Evolutionary conservation across 2,329 filamentous ascomycete genomes (phyloP), one percentile per base, ranked within the genome.

Genomic region (Phialophora tarda): DNA sequence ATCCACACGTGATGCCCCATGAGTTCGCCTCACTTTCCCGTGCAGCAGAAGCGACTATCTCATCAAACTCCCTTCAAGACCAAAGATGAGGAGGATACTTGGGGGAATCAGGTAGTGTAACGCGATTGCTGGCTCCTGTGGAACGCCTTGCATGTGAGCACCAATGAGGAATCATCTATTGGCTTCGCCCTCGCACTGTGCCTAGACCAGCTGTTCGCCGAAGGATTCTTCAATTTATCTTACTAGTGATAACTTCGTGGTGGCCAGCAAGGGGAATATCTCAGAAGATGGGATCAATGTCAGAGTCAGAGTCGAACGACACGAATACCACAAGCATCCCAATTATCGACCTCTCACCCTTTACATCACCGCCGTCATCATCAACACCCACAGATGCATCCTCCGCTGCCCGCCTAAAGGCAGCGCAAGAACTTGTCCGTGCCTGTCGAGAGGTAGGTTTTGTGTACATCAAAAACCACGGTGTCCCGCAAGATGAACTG

Each of bases 391-490:
- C 62, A 32, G 14, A 26, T 21, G 51, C 73, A 32, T 73, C 74
- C 21, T 58, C 65, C 5, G 66, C 73, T 3, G 71, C 75, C 60
- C 76, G 76, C 26, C 73, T 73, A 14, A 51, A 56, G 12, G 64
- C 38, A 4, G 57, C 63, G 1, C 55, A 53, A 28, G 72, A 79
- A 10, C 75, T 83, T 5, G 77, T 80, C 17, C 70, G 77, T 38
- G 80, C 80, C 26, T 82, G 77, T 65, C 78, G 77, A 58, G 73
- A 77, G 32, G 78, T 82, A n/a, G 82, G 81, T 3, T 83, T 83
- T 66, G 79, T 82, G 0, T 82, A 81, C 60, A 80, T 85, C 62
- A 73, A 78, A 64, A 82, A 83, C 66, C 82, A 84, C 71, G 79
- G 79, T n/a, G 72, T 84, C 2, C 64, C 77, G 2, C 73, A 75